phyloP scores from a whole-genome alignment of 352 stramenopile genomes.

The Phytopythium delawarense region DNA sequence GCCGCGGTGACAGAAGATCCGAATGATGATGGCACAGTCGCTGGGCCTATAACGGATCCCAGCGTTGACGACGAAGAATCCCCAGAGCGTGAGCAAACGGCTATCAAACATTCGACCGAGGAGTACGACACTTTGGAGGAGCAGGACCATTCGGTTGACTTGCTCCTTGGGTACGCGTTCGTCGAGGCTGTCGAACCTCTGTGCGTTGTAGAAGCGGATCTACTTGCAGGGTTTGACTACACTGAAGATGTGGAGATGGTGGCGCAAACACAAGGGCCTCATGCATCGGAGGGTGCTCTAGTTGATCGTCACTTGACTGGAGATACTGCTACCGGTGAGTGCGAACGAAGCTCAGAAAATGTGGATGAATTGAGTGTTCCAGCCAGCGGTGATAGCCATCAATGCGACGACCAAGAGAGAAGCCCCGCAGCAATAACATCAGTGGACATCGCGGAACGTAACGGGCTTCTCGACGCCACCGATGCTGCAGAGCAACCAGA shows the following conservation, averaged over 20 bases:
- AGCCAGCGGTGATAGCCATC: background rate
- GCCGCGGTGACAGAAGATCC: background rate
- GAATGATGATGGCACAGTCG: background rate
- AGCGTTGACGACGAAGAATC: background rate
- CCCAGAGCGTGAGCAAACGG: background rate
- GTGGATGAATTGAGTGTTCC: background rate
- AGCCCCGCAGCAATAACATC: background rate
- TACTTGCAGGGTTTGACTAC: conserved; percentile 23
- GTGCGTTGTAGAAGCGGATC: conserved; percentile 8
- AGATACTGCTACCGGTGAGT: background rate
- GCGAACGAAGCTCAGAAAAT: background rate
- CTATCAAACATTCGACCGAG: background rate
- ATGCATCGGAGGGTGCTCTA: background rate
- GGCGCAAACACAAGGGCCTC: background rate
- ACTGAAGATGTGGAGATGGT: conserved; percentile 16
- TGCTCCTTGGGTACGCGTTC: conserved; percentile 31
- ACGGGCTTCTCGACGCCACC: background rate
- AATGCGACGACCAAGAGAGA: background rate
- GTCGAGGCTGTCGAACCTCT: conserved; percentile 26
- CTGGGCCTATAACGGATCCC: background rate
- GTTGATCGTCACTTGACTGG: background rate
- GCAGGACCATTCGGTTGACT: conserved; percentile 4
- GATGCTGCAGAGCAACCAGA: background rate
- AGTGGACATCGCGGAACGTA: no score
- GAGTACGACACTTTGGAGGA: background rate